phyloP scores from a whole-genome alignment of 345 rosid species.

The Euphorbia pulcherrima region DNA sequence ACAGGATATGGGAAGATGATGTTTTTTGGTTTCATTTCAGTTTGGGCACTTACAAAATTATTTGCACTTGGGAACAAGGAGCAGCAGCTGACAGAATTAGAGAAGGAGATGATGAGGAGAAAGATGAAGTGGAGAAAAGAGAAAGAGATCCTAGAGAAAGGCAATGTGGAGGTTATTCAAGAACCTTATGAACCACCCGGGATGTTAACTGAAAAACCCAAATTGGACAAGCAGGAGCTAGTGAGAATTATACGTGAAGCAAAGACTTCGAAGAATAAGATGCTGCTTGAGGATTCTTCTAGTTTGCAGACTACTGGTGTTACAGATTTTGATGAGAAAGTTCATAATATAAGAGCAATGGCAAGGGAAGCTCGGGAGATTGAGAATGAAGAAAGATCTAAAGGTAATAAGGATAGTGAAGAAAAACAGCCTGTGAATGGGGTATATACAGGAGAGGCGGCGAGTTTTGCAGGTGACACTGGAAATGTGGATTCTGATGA shows the following conservation, averaged over 20 bases:
- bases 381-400: conserved; percentile 38
- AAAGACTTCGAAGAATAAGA: conserved; percentile 31
- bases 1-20: conserved; percentile 44
- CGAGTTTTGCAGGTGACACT: conserved; percentile 18
- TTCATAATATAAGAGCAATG: conserved; percentile 50
- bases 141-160: conserved; percentile 47
- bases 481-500: conserved; percentile 22
- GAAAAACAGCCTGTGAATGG: conserved; percentile 23
- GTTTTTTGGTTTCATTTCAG: conserved; percentile 45
- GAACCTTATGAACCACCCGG: conserved; percentile 28
- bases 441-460: conserved; percentile 20
- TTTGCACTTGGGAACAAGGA: conserved; percentile 35
- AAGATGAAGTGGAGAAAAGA: conserved; percentile 62
- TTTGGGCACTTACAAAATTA: conserved; percentile 50
- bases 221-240: conserved; percentile 54
- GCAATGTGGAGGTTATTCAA: conserved; percentile 48
- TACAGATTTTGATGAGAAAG: conserved; percentile 35
- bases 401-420: conserved; percentile 27
- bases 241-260: conserved; percentile 45
- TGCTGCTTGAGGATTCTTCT: conserved; percentile 31
- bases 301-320: conserved; percentile 29
- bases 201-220: conserved; percentile 45
- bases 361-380: conserved; percentile 48
- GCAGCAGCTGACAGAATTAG: conserved; percentile 45
- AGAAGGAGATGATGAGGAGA: conserved; percentile 89